phyloP scores from a whole-genome alignment of 2,329 filamentous ascomycete species.

The Hypoxylon sp. region DNA sequence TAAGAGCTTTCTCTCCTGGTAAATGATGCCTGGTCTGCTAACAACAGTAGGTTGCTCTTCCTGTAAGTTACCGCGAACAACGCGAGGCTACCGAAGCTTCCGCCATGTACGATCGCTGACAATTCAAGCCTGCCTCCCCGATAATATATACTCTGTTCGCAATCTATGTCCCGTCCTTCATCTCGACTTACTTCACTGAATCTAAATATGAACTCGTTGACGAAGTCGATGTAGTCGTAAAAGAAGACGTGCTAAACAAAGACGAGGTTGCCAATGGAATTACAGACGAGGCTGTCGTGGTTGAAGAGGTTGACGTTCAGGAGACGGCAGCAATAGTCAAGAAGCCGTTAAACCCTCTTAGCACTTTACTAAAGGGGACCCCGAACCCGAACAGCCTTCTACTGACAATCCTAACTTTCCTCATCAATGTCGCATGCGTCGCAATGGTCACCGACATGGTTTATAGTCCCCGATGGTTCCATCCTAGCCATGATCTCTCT shows the following conservation, averaged over 20 bases:
- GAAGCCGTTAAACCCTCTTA: conserved; percentile 67
- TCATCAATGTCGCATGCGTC: conserved; percentile 78
- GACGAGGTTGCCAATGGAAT: conserved; percentile 52
- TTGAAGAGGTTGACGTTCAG: conserved; percentile 69
- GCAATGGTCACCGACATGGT: conserved; percentile 81
- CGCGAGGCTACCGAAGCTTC: not conserved
- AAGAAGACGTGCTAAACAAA: conserved; percentile 59
- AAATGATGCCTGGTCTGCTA: conserved; percentile 31
- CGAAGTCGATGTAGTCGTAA: conserved; percentile 68
- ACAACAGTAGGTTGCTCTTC: conserved; percentile 48
- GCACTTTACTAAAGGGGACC: conserved; percentile 79
- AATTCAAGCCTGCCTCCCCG: conserved; percentile 45
- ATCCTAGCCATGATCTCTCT: conserved; percentile 80
- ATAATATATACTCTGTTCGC: conserved; percentile 72
- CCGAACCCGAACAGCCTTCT: conserved; percentile 78
- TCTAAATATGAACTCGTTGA: conserved; percentile 71
- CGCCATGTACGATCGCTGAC: conserved; percentile 37
- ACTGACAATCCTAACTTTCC: conserved; percentile 75
- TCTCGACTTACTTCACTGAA: conserved; percentile 68
- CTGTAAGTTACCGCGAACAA: conserved; percentile 44
- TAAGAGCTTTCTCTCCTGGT: conserved; percentile 52
- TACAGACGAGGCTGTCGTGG: conserved; percentile 53
- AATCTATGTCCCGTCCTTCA: conserved; percentile 74
- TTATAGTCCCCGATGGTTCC: conserved; percentile 76
- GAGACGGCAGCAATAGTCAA: conserved; percentile 72